These are phyloP conservation scores for Globisporangium spinosum DNA, from an alignment of 352 stramenopile species.

Conservation along the genomic window DNA sequence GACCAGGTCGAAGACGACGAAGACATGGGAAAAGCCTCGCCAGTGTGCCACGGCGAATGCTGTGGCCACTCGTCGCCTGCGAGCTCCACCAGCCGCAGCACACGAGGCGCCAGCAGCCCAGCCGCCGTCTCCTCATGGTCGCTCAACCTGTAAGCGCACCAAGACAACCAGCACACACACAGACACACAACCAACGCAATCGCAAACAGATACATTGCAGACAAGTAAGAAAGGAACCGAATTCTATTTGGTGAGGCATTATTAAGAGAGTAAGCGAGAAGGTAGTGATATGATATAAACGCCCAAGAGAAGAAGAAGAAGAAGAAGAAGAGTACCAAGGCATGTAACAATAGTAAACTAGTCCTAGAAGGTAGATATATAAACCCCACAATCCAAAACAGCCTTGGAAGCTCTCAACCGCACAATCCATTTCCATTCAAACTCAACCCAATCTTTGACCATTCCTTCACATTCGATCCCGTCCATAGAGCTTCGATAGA, in stretches of 20 bases:
- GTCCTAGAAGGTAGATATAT: constrained; percentile 3
- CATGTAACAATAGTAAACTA: constrained; percentile 11
- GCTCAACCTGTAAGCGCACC: constrained; percentile 2
- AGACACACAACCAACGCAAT: not conserved
- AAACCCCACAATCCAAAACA: constrained; percentile 7
- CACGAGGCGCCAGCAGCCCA: constrained; percentile 1
- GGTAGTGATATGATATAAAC: not conserved
- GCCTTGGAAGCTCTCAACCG: not conserved
- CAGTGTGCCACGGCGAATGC: constrained; percentile 2
- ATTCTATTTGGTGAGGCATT: constrained; percentile 3
- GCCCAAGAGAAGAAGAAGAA: not conserved
- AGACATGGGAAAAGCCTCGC: not conserved
- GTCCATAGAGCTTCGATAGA: not conserved
- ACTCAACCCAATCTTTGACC: too few species aligned
- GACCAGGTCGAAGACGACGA: constrained; percentile 32
- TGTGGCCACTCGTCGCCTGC: constrained; percentile 6
- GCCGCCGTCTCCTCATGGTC: not conserved
- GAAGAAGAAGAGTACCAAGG: not conserved
- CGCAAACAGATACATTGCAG: not conserved
- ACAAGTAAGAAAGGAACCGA: not conserved
- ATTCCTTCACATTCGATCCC: not conserved
- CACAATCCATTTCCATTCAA: not conserved
- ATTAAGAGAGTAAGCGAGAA: not conserved
- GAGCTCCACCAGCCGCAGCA: not conserved
- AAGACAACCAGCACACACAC: not conserved